phyloP scores from a whole-genome alignment of 345 rosid species.

The Microcos paniculata region DNA sequence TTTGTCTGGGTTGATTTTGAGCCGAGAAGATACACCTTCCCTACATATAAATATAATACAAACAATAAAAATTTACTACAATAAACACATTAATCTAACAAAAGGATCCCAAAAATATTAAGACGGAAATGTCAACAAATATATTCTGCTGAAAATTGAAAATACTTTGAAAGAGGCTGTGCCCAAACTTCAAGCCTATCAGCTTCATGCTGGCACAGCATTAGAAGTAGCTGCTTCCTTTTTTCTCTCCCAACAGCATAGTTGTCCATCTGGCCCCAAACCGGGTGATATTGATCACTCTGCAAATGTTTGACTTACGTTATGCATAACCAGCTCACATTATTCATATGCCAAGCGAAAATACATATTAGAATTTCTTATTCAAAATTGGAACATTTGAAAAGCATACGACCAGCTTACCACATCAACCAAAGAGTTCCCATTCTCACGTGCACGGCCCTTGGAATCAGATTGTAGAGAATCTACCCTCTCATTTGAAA shows the following conservation, averaged over 20 bases:
- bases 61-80: conserved; percentile 13
- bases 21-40: conserved; percentile 58
- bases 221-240: conserved; percentile 85
- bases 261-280: conserved; percentile 97
- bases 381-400: not conserved
- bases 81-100: conserved; percentile 1
- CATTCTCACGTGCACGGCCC: conserved; percentile 62
- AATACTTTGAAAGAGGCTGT: conserved; percentile 84
- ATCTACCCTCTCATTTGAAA: conserved; percentile 68
- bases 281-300: conserved; percentile 77
- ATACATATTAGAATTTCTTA: conserved; percentile 5
- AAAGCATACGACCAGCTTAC: conserved; percentile 41
- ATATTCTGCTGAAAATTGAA: not conserved
- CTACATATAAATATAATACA: conserved; percentile 41
- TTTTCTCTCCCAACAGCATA: conserved; percentile 76
- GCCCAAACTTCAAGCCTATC: conserved; percentile 99
- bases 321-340: conserved; percentile 12
- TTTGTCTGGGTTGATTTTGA: conserved; percentile 74
- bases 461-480: conserved; percentile 57
- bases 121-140: not conserved
- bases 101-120: conserved; percentile 4
- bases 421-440: conserved; percentile 51
- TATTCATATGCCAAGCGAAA: conserved; percentile 1
- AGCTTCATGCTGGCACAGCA: conserved; percentile 97
- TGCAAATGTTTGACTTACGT: conserved; percentile 33